Evolutionary conservation across 164 flowering plant genomes (phyloP), one percentile per base, ranked within the genome.

Genomic region (Annona squamosa): DNA sequence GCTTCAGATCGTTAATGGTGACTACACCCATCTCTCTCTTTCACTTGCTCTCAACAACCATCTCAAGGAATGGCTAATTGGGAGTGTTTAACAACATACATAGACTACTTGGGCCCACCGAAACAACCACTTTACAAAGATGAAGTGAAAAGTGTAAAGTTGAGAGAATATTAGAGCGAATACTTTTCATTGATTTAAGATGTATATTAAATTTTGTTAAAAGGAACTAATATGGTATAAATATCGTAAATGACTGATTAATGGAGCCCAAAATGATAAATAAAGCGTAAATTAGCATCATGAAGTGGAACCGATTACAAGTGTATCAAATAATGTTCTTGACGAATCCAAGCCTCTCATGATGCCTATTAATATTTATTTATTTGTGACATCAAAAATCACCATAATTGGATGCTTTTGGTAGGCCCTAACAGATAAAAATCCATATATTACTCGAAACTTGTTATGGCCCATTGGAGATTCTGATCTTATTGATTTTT

Each of bases 1-100:
- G 86, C 86, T 94, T 92, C 85, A 91, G 73, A 71, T 92, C 98
- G 67, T 79, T 83, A 74, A 92, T 79, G 4, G 90, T 87, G 2
- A 84, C 85, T 46, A 92, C 91, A 61, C 97, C 98, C 77, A 94
- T 94, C 65, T 79, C 74, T 67, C 72, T 46, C 9, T 73, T 18
- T 65, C n/a, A 47, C 41, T 64, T 12, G 65, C 68, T 65, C 71
- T 63, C 66, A 52, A 2, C 2, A 67, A 18, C 69, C 69, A 67
- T 67, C 46, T 41, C 69, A 73, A 71, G 66, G 69, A 74, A 74
- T 52, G 59, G 59, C 17, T 52, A 16, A 52, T 52, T 52, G 13
- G 59, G 13, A 9, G 59, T 52, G 59, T 52, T 52, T 52, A 44
- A 65, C 48, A 59, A 52, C 59, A 52, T 52, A 52, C 59, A 52